Evolutionary conservation across 139 green algal species (phyloP), one percentile per base, ranked within the genome.

Genomic region (Volvox reticuliferus): DNA sequence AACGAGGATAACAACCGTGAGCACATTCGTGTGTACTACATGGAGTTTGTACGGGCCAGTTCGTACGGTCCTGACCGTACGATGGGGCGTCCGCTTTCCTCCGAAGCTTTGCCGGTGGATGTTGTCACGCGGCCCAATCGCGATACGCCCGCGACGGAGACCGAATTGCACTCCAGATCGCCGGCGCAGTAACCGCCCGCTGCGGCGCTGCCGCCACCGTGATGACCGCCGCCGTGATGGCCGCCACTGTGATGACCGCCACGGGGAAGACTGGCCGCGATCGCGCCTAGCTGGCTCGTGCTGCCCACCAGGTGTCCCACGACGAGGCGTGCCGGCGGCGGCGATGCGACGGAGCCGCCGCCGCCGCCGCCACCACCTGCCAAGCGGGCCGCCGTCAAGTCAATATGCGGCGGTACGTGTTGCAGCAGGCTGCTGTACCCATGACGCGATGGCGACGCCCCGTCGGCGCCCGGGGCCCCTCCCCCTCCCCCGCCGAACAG

Each of bases 291-390:
- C 85, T 82, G 85, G 85, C 85, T 89, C 21, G 69, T 75, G 1
- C 22, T 21, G 2, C 85, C 85, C 16, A 89, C 85, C 68, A 89
- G 69, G 85, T 89, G 85, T 12, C 85, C 85, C 36, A 89, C 69
- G n/a, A 89, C 69, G 21, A 82, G 44, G 12, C 83, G 83, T 14
- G 50, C 12, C 24, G 9, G 24, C n/a, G 26, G 83, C 26, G 50
- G 13, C 50, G 26, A 22, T 44, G 50, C 44, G 79, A 18, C 26
- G 24, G 50, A 14, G 44, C 1, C 82, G 65, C 63, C 82, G 65
- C 21, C 82, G 65, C 82, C 62, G 62, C 62, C 61, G 20, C 62
- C 55, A 50, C 79, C 79, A 36, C 37, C 50, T 68, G 22, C 36
- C 1, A 24, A 14, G 24, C 24, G 50, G 79, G 24, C 50, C 44